Evolutionary conservation across 805 yeast genomes (phyloP).

Genomic region (Saccharomycopsis capsularis): DNA sequence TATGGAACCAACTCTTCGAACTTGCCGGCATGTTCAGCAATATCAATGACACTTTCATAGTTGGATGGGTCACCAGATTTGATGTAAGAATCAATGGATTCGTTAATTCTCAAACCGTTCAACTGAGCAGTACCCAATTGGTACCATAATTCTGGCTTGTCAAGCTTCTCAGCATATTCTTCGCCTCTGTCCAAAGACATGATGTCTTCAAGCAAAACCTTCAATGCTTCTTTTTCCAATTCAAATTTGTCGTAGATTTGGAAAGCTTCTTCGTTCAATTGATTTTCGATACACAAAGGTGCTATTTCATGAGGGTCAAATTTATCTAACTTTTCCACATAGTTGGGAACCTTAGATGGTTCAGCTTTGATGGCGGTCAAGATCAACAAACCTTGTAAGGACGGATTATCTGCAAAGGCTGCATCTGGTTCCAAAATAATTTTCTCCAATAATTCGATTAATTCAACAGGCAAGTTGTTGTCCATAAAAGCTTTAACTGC

Average conservation of each 20-base stretch:
- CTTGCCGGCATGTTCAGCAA: conserved; percentile 92
- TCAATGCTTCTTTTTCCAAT: conserved; percentile 70
- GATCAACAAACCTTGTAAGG: conserved; percentile 86
- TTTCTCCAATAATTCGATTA: conserved; percentile 91
- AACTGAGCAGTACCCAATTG: conserved; percentile 94
- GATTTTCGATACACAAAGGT: conserved; percentile 81
- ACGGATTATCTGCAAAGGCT: conserved; percentile 91
- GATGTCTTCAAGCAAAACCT: conserved; percentile 85
- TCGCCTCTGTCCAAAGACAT: conserved; percentile 94
- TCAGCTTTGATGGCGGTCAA: conserved; percentile 96
- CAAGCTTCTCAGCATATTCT: conserved; percentile 83
- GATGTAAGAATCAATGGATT: conserved; percentile 86
- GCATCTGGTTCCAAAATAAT: conserved; percentile 89
- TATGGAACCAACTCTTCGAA: conserved; percentile 87
- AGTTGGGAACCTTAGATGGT: conserved; percentile 71
- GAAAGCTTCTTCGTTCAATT: conserved; percentile 87
- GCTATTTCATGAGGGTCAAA: conserved; percentile 94
- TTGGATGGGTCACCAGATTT: conserved; percentile 88
- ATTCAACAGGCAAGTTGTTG: conserved; percentile 84
- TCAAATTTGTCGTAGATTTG: conserved; percentile 85
- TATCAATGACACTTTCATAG: conserved; percentile 86
- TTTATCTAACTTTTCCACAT: conserved; percentile 83
- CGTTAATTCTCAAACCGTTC: conserved; percentile 86
- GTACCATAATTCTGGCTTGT: conserved; percentile 84
- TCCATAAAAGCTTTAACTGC: conserved; percentile 96